phyloP scores from a whole-genome alignment of 2,329 filamentous ascomycete species.

The Juglanconis sp. region DNA sequence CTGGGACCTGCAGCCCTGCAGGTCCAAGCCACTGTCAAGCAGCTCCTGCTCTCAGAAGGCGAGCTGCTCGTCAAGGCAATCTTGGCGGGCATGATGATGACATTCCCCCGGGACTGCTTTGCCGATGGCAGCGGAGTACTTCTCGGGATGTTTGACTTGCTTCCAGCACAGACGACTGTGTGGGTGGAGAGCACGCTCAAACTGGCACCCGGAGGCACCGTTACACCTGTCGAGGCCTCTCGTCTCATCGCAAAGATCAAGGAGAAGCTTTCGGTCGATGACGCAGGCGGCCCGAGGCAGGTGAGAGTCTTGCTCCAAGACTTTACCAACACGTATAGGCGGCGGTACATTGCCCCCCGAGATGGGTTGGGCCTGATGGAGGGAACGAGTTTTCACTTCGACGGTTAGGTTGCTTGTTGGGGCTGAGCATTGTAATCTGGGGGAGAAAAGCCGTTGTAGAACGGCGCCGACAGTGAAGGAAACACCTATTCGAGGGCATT shows the following conservation, averaged over 20 bases:
- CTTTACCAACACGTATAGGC: constrained; percentile 91
- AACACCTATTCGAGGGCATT: not conserved
- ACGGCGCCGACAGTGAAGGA: not conserved
- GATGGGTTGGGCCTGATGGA: constrained; percentile 87
- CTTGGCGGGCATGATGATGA: constrained; percentile 98
- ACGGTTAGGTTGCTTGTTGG: constrained; percentile 38
- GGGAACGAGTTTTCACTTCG: constrained; percentile 82
- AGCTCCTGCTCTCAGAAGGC: constrained; percentile 67
- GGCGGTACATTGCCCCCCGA: constrained; percentile 90
- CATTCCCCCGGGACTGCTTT: constrained; percentile 93
- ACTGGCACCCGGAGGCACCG: constrained; percentile 77
- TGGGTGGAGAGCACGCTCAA: constrained; percentile 85
- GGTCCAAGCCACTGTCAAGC: constrained; percentile 69
- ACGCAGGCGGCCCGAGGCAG: constrained; percentile 62
- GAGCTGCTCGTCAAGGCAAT: constrained; percentile 81
- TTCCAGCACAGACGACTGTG: constrained; percentile 72
- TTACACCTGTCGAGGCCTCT: constrained; percentile 77
- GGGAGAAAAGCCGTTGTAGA: not conserved
- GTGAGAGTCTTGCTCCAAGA: constrained; percentile 86
- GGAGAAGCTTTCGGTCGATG: constrained; percentile 68
- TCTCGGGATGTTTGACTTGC: constrained; percentile 80
- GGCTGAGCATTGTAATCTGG: not conserved
- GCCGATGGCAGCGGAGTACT: constrained; percentile 92
- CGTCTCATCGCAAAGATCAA: constrained; percentile 77
- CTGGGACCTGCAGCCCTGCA: constrained; percentile 62